Evolutionary conservation across 2,329 filamentous ascomycete species (phyloP), one percentile per base, ranked within the genome.

Genomic region (Cylindrodendrum hubeiense): DNA sequence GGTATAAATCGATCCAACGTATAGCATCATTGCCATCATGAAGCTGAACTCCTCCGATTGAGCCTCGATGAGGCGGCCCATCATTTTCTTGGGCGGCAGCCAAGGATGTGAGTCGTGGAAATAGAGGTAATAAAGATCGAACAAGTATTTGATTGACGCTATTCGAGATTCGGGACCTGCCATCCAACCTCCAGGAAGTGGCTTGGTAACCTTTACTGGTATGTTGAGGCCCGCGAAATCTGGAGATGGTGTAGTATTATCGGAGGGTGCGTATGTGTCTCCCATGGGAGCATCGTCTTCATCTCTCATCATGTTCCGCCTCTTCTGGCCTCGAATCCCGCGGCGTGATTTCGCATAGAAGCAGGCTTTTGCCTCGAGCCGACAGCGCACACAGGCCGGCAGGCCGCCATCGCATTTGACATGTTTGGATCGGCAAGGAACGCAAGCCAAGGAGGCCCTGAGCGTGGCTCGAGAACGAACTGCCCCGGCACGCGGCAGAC

Each of bases 91-190:
- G 4, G 72, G 71, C 3, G 66, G 71, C 2, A 70, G 33, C 72
- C 68, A 74, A 12, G 72, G 66, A 34, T 74, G 71, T 4, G 72
- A 52, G 51, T 65, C 59, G 19, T 74, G 72, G 44, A 74, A 74
- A 33, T 71, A 66, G 28, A 43, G 6, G 55, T 74, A 74, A 52
- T 74, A 74, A 30, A 71, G 66, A 49, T 72, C 63, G 22, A 73
- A 60, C 21, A 58, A 24, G 49, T 59, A 56, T 24, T 49, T 63
- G 26, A 34, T 15, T 13, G 54, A 47, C n/a, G 47, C 15, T 19
- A 13, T 49, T 19, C 2, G 57, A 24, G 53, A 34, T 24, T 47
- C 37, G 12, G 51, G 58, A 21, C 53, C 33, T 19, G 22, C 19
- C 12, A 19, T 41, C 67, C 67, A 70, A 19, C 67, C 66, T 54